phyloP scores from a whole-genome alignment of 768 basidiomycete genomes.

The Rhodosporidiobolus odoratus region DNA sequence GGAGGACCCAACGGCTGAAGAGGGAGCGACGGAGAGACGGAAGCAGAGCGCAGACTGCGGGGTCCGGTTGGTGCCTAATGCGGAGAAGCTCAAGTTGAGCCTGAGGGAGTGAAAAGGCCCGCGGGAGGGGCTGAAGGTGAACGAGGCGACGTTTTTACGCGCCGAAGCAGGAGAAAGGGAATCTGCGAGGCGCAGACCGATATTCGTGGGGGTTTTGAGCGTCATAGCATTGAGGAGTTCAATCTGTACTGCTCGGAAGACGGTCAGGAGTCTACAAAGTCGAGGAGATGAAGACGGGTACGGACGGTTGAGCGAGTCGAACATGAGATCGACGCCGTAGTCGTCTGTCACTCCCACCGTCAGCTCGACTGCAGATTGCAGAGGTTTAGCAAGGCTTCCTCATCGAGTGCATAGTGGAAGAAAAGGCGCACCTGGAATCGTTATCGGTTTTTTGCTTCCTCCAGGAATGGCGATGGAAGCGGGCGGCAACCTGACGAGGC shows the following conservation, averaged over 20 bases:
- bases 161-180: neutral
- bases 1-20: neutral
- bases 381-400: neutral
- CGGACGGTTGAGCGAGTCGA: constrained; percentile 26
- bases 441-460: neutral
- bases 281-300: neutral
- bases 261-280: neutral
- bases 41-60: constrained; percentile 7
- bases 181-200: neutral
- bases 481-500: constrained; percentile 29
- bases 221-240: neutral
- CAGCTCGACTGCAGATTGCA: constrained; percentile 17
- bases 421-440: neutral
- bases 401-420: fast-evolving
- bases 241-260: neutral
- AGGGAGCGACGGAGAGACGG: neutral
- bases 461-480: neutral
- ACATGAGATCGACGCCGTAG: constrained; percentile 29
- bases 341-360: constrained; percentile 30
- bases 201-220: neutral
- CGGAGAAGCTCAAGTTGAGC: neutral
- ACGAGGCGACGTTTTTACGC: neutral
- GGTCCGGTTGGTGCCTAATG: neutral
- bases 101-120: constrained; percentile 17
- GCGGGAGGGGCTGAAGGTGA: constrained; percentile 16